Evolutionary conservation across 345 rosid species (phyloP).

Genomic region (Eucalyptus polyanthemos): DNA sequence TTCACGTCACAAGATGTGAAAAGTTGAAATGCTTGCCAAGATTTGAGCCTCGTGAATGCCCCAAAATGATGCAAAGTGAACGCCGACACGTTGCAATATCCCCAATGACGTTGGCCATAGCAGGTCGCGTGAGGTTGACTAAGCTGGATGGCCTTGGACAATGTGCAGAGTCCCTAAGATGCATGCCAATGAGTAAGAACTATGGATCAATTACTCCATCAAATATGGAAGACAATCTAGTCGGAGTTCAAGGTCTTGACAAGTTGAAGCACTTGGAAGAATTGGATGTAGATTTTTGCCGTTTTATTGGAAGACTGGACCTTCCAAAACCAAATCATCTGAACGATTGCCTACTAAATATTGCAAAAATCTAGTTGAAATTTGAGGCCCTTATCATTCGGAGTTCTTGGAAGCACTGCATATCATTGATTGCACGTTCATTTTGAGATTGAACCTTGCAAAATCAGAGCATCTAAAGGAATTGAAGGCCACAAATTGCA

Average conservation of each 20-base stretch:
- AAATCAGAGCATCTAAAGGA: too few species aligned
- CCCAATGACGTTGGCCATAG: not conserved
- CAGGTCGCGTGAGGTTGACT: not conserved
- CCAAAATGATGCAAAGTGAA: not conserved
- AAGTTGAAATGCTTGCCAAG: not conserved
- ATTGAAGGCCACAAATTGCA: accelerated
- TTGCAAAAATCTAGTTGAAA: not conserved
- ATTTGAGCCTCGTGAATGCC: not conserved
- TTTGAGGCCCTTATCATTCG: accelerated
- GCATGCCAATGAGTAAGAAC: not conserved
- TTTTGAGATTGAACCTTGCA: not conserved
- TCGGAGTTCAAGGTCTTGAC: not conserved
- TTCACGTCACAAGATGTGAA: not conserved
- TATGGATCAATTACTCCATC: not conserved
- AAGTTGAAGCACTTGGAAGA: not conserved
- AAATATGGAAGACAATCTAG: not conserved
- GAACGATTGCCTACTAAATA: not conserved
- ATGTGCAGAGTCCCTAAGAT: not conserved
- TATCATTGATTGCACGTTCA: not conserved
- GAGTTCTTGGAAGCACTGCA: not conserved
- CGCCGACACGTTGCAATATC: not conserved
- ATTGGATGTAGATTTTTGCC: too few species aligned
- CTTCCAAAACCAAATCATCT: not conserved
- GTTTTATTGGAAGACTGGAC: not conserved
- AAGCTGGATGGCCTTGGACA: not conserved